A percentile compares a stretch with the other conserved stretches of the same genome.
Conservation (phyloP, 805 yeast genomes). For the Yarrowia bubula region DNA sequence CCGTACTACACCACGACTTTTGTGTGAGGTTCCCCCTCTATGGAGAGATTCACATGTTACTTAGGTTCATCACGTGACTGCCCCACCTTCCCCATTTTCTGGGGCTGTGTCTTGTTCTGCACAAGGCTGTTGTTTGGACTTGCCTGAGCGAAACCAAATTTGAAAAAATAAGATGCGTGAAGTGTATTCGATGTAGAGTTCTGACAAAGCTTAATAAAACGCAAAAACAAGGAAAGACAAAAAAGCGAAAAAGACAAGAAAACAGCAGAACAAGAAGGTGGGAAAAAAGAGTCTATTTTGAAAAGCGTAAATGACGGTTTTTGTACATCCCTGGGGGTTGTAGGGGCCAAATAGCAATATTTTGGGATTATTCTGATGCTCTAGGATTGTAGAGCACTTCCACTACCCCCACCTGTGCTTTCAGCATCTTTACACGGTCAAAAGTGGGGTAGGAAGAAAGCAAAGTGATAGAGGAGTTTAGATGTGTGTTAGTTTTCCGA, state of each 20-base stretch:
- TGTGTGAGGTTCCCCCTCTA: background rate
- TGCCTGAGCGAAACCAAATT: background rate
- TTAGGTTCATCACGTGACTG: background rate
- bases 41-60: background rate
- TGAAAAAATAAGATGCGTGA: background rate
- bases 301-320: background rate
- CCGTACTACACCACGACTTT: background rate
- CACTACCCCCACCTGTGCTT: background rate
- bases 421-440: background rate
- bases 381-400: too few species aligned
- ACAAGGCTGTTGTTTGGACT: conserved; percentile 11
- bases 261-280: conserved; percentile 19
- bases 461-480: conserved; percentile 6
- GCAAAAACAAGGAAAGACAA: background rate
- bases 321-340: background rate
- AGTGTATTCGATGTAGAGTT: too few species aligned
- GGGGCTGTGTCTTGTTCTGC: background rate
- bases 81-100: conserved; percentile 14
- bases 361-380: too few species aligned
- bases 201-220: too few species aligned
- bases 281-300: background rate
- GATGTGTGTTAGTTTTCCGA: conserved; percentile 1
- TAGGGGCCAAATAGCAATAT: too few species aligned
- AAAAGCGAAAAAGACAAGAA: background rate
- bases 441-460: conserved; percentile 22